A percentile compares a stretch with the other conserved stretches of the same genome.
phyloP scores from a whole-genome alignment of 257 asterid genomes.

The Lantana camara region DNA sequence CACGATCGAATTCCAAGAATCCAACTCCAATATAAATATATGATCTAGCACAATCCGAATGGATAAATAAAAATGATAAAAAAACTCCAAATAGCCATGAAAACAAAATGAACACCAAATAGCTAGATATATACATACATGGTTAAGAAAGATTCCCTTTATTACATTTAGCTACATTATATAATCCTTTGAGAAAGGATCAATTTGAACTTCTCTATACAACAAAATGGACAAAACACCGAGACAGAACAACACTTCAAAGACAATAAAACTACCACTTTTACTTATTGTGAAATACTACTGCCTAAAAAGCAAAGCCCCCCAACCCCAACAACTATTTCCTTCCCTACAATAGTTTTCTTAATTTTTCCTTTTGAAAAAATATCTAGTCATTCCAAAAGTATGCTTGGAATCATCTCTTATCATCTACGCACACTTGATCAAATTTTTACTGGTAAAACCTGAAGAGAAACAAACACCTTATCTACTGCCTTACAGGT shows the following conservation, averaged over 20 bases:
- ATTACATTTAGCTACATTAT: slow-evolving; percentile 32
- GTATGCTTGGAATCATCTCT: neutral
- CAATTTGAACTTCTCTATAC: slow-evolving; percentile 19
- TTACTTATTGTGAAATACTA: slow-evolving; percentile 26
- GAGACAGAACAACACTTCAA: neutral
- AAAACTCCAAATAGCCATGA: no score
- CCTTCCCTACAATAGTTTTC: slow-evolving; percentile 20
- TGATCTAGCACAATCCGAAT: no score
- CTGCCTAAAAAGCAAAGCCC: slow-evolving; percentile 22
- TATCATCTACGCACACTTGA: slow-evolving; percentile 30
- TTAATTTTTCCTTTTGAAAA: slow-evolving; percentile 18
- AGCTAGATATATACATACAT: slow-evolving; percentile 5
- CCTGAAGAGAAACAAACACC: slow-evolving; percentile 18
- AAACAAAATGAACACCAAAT: slow-evolving; percentile 2
- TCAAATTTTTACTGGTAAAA: slow-evolving; percentile 26
- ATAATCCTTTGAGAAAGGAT: slow-evolving; percentile 18
- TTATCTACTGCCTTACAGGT: neutral
- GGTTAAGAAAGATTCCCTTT: slow-evolving; percentile 26
- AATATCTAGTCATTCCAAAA: slow-evolving; percentile 1
- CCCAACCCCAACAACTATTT: slow-evolving; percentile 1
- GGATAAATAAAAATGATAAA: no score
- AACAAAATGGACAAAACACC: slow-evolving; percentile 22
- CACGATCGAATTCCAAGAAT: no score
- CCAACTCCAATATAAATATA: no score
- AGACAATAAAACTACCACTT: slow-evolving; percentile 12